Conservation (phyloP, 163 green algal genomes). For the Trebouxiophyceae sp. region DNA sequence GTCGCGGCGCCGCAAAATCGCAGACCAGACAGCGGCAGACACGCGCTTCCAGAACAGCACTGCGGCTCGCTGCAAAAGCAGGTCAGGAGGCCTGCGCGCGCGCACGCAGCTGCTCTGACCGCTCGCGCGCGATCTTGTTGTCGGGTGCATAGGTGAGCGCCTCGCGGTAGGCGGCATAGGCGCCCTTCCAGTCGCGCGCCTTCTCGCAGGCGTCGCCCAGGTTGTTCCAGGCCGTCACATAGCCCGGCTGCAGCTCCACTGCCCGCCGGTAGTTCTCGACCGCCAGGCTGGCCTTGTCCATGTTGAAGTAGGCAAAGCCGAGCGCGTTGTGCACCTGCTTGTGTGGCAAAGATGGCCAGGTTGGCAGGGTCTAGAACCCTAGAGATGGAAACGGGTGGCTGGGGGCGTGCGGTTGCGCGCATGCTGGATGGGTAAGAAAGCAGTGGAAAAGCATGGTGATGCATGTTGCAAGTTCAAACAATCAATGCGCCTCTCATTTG, state of each 20-base stretch:
- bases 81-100: neutral
- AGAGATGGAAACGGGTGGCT: no score
- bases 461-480: no score
- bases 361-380: no score
- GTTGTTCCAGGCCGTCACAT: slow-evolving; percentile 99
- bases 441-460: no score
- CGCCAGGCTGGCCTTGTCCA: slow-evolving; percentile 70
- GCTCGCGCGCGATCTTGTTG: slow-evolving; percentile 39
- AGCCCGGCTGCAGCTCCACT: slow-evolving; percentile 88
- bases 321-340: slow-evolving; percentile 98
- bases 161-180: slow-evolving; percentile 33
- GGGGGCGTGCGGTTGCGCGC: no score
- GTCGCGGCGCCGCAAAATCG: no score
- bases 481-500: no score
- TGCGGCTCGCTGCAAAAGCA: no score
- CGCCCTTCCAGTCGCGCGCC: slow-evolving; percentile 9
- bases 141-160: slow-evolving; percentile 37
- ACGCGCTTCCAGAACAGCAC: no score
- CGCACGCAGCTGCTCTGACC: slow-evolving; percentile 19
- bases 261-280: slow-evolving; percentile 81
- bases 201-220: slow-evolving; percentile 83
- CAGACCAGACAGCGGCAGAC: no score
- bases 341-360: no score
- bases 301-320: slow-evolving; percentile 90
- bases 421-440: no score